Percentiles rank a stretch among this genome's conserved stretches.
Evolutionary conservation across 2,329 filamentous ascomycete genomes (phyloP).

Genomic region (Polytolypa hystricis): DNA sequence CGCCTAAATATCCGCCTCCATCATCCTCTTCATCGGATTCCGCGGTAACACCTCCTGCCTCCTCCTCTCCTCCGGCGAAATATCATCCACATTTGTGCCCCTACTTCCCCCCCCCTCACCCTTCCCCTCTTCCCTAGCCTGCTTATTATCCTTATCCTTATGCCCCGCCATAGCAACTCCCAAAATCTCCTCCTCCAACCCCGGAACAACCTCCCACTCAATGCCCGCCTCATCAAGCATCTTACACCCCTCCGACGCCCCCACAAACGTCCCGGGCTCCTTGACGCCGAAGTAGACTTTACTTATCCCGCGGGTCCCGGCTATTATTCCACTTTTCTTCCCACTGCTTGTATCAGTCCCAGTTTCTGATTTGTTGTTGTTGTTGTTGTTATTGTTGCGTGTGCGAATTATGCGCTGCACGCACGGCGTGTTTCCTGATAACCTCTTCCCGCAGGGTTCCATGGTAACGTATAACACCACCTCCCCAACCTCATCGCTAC

Average conservation of each 20-base stretch:
- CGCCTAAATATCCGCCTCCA: conserved; percentile 23
- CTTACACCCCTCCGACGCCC: conserved; percentile 61
- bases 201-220: conserved; percentile 58
- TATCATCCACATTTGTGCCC: conserved; percentile 28
- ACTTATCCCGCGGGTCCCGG: conserved; percentile 49
- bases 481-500: conserved; percentile 27
- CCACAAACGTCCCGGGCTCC: conserved; percentile 85
- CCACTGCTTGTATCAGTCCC: too few species aligned
- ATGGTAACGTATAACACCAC: conserved; percentile 80
- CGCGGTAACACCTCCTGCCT: conserved; percentile 27
- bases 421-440: conserved; percentile 42
- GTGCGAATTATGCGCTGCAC: conserved; percentile 62
- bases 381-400: conserved; percentile 16
- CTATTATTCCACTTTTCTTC: conserved; percentile 32
- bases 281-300: conserved; percentile 79
- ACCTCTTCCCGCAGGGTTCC: conserved; percentile 42
- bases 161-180: conserved; percentile 77
- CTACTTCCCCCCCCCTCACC: conserved; percentile 14
- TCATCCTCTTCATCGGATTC: conserved; percentile 39
- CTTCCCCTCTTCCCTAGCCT: too few species aligned
- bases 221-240: conserved; percentile 64
- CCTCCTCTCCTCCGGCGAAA: conserved; percentile 27
- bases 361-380: too few species aligned
- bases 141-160: conserved; percentile 25
- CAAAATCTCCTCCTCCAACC: conserved; percentile 71